A percentile compares a stretch with the other conserved stretches of the same genome.
These are phyloP conservation scores for Pelagophyceae sp. DNA, from an alignment of 352 stramenopile genomes.

Conservation along the genomic window DNA sequence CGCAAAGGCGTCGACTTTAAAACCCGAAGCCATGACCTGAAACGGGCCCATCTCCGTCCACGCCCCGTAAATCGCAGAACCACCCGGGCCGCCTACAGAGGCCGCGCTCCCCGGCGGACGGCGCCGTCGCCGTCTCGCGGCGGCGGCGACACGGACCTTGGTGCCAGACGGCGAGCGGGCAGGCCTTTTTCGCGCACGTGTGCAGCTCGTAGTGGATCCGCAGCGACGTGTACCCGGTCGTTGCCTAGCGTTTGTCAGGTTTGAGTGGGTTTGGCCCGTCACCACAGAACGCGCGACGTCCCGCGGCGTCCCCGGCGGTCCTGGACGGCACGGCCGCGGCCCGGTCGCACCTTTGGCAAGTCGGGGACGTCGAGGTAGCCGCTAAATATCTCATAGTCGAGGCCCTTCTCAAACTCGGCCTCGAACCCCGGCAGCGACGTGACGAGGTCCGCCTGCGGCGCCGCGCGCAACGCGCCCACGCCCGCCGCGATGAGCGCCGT, in stretches of 20 bases:
- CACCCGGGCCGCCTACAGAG: conserved; percentile 59
- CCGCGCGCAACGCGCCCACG: no score
- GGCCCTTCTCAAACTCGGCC: not conserved
- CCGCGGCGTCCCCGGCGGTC: no score
- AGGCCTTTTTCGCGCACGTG: conserved; percentile 15
- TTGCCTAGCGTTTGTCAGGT: not conserved
- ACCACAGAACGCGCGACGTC: no score
- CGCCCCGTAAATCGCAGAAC: conserved; percentile 54
- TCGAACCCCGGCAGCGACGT: conserved; percentile 9
- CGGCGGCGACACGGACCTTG: no score
- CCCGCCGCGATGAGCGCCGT: no score
- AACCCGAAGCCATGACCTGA: conserved; percentile 51
- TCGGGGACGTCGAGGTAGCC: conserved; percentile 29
- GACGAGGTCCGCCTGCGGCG: no score
- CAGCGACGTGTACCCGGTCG: conserved; percentile 17
- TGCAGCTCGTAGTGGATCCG: conserved; percentile 28
- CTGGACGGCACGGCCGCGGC: no score
- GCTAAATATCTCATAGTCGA: conserved; percentile 21
- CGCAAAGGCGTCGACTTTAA: conserved; percentile 47
- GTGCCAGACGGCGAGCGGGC: conserved; percentile 35
- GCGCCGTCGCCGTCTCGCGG: no score
- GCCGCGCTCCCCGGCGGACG: no score
- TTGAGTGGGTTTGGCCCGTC: no score
- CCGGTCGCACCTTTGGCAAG: no score
- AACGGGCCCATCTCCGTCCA: conserved; percentile 61